phyloP scores from a whole-genome alignment of 371 early-diverging fungal species.

The Choanephora cucurbitarum region DNA sequence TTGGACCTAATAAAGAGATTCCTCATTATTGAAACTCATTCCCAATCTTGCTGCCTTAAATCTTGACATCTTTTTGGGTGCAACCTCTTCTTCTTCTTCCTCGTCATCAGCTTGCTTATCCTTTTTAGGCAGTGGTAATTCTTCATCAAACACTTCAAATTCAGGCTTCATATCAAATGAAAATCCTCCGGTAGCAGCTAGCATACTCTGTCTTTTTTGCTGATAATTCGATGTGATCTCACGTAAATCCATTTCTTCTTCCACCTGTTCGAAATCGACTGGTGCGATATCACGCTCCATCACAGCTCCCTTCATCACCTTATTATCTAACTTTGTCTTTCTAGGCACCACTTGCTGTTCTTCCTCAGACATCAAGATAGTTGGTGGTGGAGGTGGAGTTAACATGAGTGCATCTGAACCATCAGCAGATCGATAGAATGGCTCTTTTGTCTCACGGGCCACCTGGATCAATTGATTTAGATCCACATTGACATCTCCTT shows the following conservation, averaged over 20 bases:
- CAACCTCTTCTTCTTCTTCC: slow-evolving; percentile 18
- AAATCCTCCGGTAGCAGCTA: slow-evolving; percentile 43
- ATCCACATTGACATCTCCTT: slow-evolving; percentile 10
- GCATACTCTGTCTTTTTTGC: slow-evolving; percentile 32
- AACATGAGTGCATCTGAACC: slow-evolving; percentile 9
- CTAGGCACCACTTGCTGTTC: slow-evolving; percentile 17
- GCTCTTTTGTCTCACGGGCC: slow-evolving; percentile 20
- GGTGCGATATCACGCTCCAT: slow-evolving; percentile 56
- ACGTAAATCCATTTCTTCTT: slow-evolving; percentile 61
- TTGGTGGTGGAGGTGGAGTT: slow-evolving; percentile 10
- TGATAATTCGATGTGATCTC: slow-evolving; percentile 46
- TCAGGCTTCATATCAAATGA: slow-evolving; percentile 45
- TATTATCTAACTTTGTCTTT: slow-evolving; percentile 48
- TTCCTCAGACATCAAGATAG: slow-evolving; percentile 2
- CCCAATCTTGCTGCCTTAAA: slow-evolving; percentile 52
- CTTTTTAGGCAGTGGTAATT: slow-evolving; percentile 38
- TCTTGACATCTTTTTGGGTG: slow-evolving; percentile 44
- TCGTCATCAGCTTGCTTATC: slow-evolving; percentile 16
- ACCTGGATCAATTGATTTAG: slow-evolving; percentile 31
- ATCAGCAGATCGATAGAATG: slow-evolving; percentile 29
- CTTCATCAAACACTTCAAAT: slow-evolving; percentile 51
- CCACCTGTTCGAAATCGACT: slow-evolving; percentile 54
- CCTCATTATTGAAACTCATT: not conserved
- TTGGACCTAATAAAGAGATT: slow-evolving; percentile 3
- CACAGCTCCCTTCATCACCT: slow-evolving; percentile 55